phyloP scores from a whole-genome alignment of 2,329 filamentous ascomycete species.

The Aspergillus brasiliensis region DNA sequence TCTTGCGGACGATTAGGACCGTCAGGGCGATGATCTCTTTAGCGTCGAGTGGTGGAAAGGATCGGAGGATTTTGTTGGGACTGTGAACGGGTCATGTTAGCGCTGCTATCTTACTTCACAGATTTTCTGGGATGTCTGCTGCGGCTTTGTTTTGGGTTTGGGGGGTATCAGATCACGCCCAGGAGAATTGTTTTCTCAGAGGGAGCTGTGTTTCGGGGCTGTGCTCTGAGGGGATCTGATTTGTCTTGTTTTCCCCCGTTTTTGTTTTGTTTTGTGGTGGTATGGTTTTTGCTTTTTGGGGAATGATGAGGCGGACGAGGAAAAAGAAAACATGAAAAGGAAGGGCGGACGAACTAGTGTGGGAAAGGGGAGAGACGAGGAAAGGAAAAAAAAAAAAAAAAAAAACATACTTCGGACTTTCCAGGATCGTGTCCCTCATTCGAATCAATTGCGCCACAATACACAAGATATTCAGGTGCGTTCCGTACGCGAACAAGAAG shows the following conservation, averaged over 20 bases:
- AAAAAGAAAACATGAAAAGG: constrained; percentile 1
- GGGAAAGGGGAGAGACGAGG: not conserved
- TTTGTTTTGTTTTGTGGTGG: constrained; percentile 7
- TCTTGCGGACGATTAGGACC: constrained; percentile 82
- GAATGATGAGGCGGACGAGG: not conserved
- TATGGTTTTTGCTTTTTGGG: not conserved
- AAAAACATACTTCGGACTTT: constrained; percentile 71
- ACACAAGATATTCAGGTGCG: constrained; percentile 92
- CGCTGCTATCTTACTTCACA: not conserved
- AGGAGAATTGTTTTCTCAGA: not conserved
- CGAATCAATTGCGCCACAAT: constrained; percentile 94
- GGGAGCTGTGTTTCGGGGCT: not conserved
- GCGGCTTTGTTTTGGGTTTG: not conserved
- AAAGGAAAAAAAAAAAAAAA: constrained; percentile 2
- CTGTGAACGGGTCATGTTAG: constrained; percentile 52
- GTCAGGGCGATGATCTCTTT: constrained; percentile 83
- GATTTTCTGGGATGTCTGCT: not conserved
- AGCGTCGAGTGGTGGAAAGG: constrained; percentile 80
- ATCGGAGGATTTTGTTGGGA: constrained; percentile 88
- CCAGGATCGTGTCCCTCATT: constrained; percentile 80
- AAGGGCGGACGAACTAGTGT: not conserved
- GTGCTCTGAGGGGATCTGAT: not conserved
- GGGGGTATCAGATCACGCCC: not conserved
- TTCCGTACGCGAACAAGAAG: constrained; percentile 93
- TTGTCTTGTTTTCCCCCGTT: not conserved